Conservation (phyloP, 768 basidiomycete genomes). For the Mycena belliarum region DNA sequence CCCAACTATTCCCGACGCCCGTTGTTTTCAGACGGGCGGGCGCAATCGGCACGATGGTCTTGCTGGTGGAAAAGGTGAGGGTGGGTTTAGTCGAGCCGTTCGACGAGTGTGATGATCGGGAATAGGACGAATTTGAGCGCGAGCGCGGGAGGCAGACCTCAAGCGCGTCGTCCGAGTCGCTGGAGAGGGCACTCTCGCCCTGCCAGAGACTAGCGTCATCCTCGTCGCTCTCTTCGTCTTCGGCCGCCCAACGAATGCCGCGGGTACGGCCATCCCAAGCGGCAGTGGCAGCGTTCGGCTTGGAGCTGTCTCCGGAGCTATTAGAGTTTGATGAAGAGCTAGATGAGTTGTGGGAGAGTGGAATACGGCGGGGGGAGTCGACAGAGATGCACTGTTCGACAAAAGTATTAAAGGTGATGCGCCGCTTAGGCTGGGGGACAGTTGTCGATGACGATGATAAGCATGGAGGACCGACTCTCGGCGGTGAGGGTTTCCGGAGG, state of each 20-base stretch:
- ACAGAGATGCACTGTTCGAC: slow-evolving; percentile 95
- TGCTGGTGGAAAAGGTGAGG: slow-evolving; percentile 6
- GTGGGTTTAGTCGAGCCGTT: neutral
- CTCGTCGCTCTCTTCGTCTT: slow-evolving; percentile 30
- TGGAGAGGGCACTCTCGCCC: slow-evolving; percentile 17
- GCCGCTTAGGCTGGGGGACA: slow-evolving; percentile 60
- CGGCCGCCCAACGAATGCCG: slow-evolving; percentile 22
- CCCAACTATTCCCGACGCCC: slow-evolving; percentile 44
- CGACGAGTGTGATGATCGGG: slow-evolving; percentile 11
- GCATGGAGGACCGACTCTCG: slow-evolving; percentile 53
- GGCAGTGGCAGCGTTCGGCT: neutral
- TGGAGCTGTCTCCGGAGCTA: neutral
- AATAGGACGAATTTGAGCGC: slow-evolving; percentile 14
- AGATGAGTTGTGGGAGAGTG: slow-evolving; percentile 7
- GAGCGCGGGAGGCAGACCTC: slow-evolving; percentile 20
- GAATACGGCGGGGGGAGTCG: slow-evolving; percentile 57
- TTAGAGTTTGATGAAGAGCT: neutral
- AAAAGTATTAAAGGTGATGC: slow-evolving; percentile 97
- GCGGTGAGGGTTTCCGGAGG: slow-evolving; percentile 71
- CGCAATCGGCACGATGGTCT: slow-evolving; percentile 49
- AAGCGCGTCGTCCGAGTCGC: slow-evolving; percentile 21
- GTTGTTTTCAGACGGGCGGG: slow-evolving; percentile 86
- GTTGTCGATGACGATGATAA: slow-evolving; percentile 7
- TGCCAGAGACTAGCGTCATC: slow-evolving; percentile 31
- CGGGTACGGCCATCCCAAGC: slow-evolving; percentile 21